phyloP scores from a whole-genome alignment of 768 basidiomycete species.

The Rhizopogon sp. region DNA sequence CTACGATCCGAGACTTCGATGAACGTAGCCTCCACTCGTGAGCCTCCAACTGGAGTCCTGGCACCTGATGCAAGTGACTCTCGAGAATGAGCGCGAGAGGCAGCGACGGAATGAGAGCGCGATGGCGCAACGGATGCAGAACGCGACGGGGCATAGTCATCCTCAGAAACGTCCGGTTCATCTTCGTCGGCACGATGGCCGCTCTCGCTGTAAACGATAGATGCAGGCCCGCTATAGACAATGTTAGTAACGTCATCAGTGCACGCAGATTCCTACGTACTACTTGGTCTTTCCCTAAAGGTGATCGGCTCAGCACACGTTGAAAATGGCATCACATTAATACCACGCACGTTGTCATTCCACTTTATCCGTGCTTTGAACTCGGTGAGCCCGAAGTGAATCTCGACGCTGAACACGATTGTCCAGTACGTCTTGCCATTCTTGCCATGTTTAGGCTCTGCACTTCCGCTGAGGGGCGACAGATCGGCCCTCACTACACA shows the following conservation, averaged over 20 bases:
- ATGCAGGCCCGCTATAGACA: constrained; percentile 60
- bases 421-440: constrained; percentile 76
- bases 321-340: not conserved
- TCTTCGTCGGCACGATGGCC: constrained; percentile 73
- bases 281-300: constrained; percentile 64
- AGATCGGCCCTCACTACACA: constrained; percentile 77
- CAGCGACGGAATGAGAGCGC: constrained; percentile 40
- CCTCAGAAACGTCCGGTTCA: constrained; percentile 62
- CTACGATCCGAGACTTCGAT: constrained; percentile 26
- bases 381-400: constrained; percentile 79
- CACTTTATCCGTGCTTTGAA: constrained; percentile 81
- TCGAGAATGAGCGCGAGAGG: constrained; percentile 53
- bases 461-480: constrained; percentile 66
- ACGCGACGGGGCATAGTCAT: constrained; percentile 40
- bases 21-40: constrained; percentile 19
- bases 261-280: constrained; percentile 35
- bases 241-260: not conserved
- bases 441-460: constrained; percentile 58
- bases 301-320: constrained; percentile 3
- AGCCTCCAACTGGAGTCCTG: constrained; percentile 25
- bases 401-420: constrained; percentile 79
- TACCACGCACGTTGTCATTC: constrained; percentile 63
- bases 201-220: constrained; percentile 78
- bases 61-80: constrained; percentile 29
- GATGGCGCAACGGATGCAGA: constrained; percentile 32